A percentile compares a stretch with the other conserved stretches of the same genome.
These are phyloP conservation scores for Articulospora tetracladia DNA, from an alignment of 495 filamentous ascomycete species.

Conservation along the genomic window DNA sequence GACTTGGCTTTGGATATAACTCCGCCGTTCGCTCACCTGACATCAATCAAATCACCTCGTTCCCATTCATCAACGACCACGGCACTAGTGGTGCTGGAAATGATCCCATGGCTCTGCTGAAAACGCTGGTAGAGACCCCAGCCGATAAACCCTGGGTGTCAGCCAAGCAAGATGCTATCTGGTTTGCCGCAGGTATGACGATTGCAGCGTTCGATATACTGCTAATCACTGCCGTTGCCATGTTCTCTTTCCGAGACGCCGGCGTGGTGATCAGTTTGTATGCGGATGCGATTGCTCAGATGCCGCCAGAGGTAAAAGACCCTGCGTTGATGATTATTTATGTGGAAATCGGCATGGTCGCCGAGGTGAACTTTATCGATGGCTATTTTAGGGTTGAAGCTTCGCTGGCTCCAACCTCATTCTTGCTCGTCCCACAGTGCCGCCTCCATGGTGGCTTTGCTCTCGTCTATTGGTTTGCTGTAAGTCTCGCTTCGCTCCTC, in stretches of 20 bases:
- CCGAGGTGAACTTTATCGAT: slow-evolving; percentile 29
- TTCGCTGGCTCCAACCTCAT: slow-evolving; percentile 36
- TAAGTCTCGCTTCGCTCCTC: background rate
- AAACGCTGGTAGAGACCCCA: background rate
- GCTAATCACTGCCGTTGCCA: slow-evolving; percentile 32
- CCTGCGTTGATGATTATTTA: slow-evolving; percentile 26
- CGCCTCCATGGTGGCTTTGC: slow-evolving; percentile 47
- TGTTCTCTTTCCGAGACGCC: slow-evolving; percentile 23
- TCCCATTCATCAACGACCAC: slow-evolving; percentile 35
- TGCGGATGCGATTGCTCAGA: slow-evolving; percentile 32
- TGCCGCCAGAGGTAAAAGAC: slow-evolving; percentile 24
- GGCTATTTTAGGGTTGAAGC: slow-evolving; percentile 38
- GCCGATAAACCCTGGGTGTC: background rate
- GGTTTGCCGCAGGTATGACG: background rate
- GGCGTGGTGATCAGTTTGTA: slow-evolving; percentile 35
- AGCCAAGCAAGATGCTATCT: background rate
- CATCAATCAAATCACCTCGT: slow-evolving; percentile 29
- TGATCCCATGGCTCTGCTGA: slow-evolving; percentile 3
- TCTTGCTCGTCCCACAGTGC: slow-evolving; percentile 29
- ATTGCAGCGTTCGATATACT: slow-evolving; percentile 28
- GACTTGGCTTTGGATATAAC: slow-evolving; percentile 45
- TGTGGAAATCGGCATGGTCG: slow-evolving; percentile 38
- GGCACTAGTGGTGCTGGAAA: slow-evolving; percentile 1
- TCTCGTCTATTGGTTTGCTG: slow-evolving; percentile 42
- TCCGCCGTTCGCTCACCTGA: slow-evolving; percentile 31